phyloP scores from a whole-genome alignment of 352 stramenopile genomes.

The Halophytophthora batemanensis region DNA sequence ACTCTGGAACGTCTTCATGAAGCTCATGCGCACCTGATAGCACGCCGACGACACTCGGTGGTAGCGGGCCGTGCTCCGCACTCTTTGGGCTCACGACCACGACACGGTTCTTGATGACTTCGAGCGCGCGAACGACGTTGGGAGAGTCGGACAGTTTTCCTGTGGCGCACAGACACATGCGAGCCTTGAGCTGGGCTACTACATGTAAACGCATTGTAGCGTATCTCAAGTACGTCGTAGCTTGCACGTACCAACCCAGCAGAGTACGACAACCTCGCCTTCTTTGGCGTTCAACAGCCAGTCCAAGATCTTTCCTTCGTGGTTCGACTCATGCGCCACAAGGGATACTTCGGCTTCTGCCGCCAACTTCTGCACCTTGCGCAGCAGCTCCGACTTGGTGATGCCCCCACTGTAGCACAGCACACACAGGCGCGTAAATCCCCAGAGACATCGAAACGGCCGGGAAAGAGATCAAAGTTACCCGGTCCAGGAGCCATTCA shows the following conservation, averaged over 20 bases:
- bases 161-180: constrained; percentile 8
- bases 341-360: constrained; percentile 15
- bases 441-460: neutral
- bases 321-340: constrained; percentile 19
- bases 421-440: too few species aligned
- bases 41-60: constrained; percentile 30
- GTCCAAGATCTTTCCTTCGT: constrained; percentile 22
- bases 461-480: constrained; percentile 1
- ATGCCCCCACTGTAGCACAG: constrained; percentile 2
- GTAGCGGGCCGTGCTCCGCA: constrained; percentile 29
- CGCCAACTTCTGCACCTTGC: constrained; percentile 14
- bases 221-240: too few species aligned
- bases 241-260: constrained; percentile 33
- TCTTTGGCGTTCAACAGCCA: constrained; percentile 21
- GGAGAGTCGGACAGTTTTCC: constrained; percentile 31
- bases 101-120: constrained; percentile 25
- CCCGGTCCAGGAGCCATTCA: constrained; percentile 12
- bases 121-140: constrained; percentile 26
- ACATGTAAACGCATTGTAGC: too few species aligned
- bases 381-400: constrained; percentile 14
- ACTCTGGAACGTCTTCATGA: neutral
- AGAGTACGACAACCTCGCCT: constrained; percentile 30
- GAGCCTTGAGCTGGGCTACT: too few species aligned
- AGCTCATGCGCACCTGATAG: constrained; percentile 25
- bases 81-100: constrained; percentile 31